Conservation (phyloP, 768 basidiomycete species). For the Ramaria sp. region DNA sequence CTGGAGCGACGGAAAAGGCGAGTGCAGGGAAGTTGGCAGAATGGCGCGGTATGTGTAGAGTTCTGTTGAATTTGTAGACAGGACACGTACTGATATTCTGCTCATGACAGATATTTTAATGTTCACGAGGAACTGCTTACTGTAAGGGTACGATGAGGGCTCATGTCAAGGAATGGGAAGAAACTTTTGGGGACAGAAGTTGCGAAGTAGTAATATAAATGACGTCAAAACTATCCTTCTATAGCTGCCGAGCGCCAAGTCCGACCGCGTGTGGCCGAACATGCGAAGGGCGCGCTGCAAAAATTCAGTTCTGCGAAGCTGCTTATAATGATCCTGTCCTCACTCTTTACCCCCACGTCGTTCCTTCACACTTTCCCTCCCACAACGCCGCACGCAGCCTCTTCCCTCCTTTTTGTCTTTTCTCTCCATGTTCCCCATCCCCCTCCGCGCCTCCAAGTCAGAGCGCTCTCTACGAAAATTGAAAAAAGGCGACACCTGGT, state of each 20-base stretch:
- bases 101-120: conserved; percentile 33
- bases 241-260: too few relatives aligned
- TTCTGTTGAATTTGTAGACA: too few relatives aligned
- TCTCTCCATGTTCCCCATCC: not conserved
- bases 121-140: conserved; percentile 39
- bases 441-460: not conserved
- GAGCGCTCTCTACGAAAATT: not conserved
- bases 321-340: not conserved
- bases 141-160: too few relatives aligned
- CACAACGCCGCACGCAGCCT: not conserved
- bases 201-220: not conserved
- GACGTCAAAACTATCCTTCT: not conserved
- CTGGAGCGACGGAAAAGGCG: conserved; percentile 60
- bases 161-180: not conserved
- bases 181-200: not conserved
- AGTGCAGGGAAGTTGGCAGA: conserved; percentile 51
- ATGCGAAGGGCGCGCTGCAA: not conserved
- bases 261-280: not conserved
- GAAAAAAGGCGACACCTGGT: not conserved
- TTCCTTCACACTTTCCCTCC: not conserved
- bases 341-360: not conserved
- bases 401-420: not conserved
- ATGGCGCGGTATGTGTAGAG: conserved; percentile 48
- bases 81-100: not conserved
- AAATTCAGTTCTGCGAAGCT: not conserved